Conservation (phyloP, 257 asterid genomes). For the Solanum appendiculatum region DNA sequence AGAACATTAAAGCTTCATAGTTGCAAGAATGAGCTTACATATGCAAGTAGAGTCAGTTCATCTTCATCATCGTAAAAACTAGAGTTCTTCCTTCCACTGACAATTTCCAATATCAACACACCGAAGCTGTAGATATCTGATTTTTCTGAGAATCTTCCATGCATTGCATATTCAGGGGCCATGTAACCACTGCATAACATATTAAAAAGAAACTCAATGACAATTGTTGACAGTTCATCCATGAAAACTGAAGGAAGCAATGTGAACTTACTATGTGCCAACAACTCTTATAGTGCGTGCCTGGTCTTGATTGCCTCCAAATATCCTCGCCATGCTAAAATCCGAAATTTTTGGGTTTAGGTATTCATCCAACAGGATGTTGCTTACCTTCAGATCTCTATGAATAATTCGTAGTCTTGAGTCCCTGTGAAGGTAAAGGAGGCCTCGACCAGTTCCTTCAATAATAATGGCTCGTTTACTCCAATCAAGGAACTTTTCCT, state of each 20-base stretch:
- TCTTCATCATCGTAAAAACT: constrained; percentile 18
- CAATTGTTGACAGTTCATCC: not conserved
- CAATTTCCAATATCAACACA: constrained; percentile 54
- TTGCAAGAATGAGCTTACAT: constrained; percentile 21
- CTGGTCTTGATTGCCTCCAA: constrained; percentile 40
- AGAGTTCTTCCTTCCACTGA: constrained; percentile 40
- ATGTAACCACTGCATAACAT: constrained; percentile 51
- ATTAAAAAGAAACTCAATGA: not conserved
- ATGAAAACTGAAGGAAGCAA: not conserved
- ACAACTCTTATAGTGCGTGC: constrained; percentile 47
- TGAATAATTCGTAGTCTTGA: constrained; percentile 56
- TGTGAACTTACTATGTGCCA: constrained; percentile 53
- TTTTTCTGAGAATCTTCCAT: constrained; percentile 59
- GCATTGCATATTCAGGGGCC: constrained; percentile 73
- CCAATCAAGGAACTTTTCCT: constrained; percentile 33
- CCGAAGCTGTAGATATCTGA: constrained; percentile 67
- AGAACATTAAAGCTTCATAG: not conserved
- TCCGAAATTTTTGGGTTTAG: constrained; percentile 60
- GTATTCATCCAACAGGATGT: constrained; percentile 40
- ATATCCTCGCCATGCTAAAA: constrained; percentile 58
- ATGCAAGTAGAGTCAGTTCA: constrained; percentile 40
- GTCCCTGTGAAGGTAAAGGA: constrained; percentile 58
- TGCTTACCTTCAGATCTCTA: constrained; percentile 50
- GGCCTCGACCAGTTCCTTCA: constrained; percentile 57
- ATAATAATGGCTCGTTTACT: constrained; percentile 28